Evolutionary conservation across 768 basidiomycete species (phyloP).

Genomic region (Tricholoma flavovirens): DNA sequence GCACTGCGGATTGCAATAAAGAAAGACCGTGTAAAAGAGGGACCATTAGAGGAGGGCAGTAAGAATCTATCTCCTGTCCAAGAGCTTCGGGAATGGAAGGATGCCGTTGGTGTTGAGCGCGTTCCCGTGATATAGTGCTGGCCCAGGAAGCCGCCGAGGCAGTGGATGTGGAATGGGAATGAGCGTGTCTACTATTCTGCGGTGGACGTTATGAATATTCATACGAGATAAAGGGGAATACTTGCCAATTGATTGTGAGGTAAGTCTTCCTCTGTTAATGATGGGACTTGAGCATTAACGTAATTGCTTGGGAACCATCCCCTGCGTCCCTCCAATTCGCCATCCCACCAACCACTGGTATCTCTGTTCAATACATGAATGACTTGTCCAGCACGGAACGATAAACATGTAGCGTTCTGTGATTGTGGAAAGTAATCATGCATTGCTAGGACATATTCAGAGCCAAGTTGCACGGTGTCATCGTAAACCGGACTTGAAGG

Average conservation of each 20-base stretch:
- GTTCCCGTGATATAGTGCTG: conserved; percentile 33
- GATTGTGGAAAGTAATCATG: conserved; percentile 82
- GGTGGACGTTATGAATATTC: conserved; percentile 9
- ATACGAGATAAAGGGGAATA: conserved; percentile 7
- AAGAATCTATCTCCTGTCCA: conserved; percentile 49
- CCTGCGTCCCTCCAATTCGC: conserved; percentile 79
- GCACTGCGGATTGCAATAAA: conserved; percentile 80
- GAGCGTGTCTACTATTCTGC: conserved; percentile 38
- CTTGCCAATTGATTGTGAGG: conserved; percentile 39
- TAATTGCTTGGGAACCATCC: conserved; percentile 99
- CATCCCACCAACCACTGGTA: conserved; percentile 96
- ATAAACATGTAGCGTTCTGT: conserved; percentile 72
- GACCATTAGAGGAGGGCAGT: conserved; percentile 74
- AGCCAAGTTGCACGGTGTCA: conserved; percentile 41
- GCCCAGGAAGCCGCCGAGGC: conserved; percentile 52
- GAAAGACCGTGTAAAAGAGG: conserved; percentile 82
- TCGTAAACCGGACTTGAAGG: conserved; percentile 40
- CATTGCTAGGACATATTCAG: conserved; percentile 85
- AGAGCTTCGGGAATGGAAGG: conserved; percentile 40
- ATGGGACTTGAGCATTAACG: conserved; percentile 61
- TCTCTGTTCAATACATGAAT: conserved; percentile 90
- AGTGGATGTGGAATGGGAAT: conserved; percentile 49
- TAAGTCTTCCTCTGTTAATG: conserved; percentile 53
- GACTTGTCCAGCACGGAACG: conserved; percentile 86
- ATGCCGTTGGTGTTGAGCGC: conserved; percentile 34